Conservation (phyloP, 1,284 basidiomycete genomes). For the Paramarasmius palmivorus region DNA sequence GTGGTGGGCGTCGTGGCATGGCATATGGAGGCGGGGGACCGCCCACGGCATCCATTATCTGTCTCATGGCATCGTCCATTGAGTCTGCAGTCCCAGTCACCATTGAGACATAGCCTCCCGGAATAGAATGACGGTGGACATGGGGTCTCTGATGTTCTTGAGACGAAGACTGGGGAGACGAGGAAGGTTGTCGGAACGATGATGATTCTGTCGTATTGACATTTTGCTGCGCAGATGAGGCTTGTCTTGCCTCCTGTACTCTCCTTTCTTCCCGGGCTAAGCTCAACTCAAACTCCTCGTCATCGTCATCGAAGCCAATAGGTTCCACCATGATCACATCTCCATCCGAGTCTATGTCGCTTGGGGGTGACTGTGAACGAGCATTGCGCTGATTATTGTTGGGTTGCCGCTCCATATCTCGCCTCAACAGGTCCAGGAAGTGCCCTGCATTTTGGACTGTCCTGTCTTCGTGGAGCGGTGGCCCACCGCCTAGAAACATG, state of each 20-base stretch:
- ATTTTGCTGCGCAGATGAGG: too few species aligned
- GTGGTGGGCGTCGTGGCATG: background rate
- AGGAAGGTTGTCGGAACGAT: too few species aligned
- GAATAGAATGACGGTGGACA: background rate
- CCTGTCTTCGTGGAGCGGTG: too few species aligned
- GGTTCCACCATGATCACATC: slow-evolving; percentile 3
- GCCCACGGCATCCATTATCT: background rate
- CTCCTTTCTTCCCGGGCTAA: too few species aligned
- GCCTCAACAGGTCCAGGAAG: too few species aligned
- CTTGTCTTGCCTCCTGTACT: too few species aligned
- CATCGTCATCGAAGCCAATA: background rate
- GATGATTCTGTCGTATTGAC: too few species aligned
- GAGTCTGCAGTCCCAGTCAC: background rate
- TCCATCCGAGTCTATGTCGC: background rate
- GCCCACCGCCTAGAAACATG: too few species aligned
- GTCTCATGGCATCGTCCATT: slow-evolving; percentile 5
- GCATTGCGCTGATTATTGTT: background rate
- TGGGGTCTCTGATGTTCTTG: background rate
- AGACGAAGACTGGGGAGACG: background rate
- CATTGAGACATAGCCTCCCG: background rate
- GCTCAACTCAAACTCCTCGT: background rate
- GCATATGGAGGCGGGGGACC: background rate
- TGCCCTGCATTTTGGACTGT: too few species aligned
- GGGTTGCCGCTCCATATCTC: background rate
- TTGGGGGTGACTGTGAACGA: background rate